Conservation (phyloP, 2,329 filamentous ascomycete genomes). For the Cercospora nicotianae region DNA sequence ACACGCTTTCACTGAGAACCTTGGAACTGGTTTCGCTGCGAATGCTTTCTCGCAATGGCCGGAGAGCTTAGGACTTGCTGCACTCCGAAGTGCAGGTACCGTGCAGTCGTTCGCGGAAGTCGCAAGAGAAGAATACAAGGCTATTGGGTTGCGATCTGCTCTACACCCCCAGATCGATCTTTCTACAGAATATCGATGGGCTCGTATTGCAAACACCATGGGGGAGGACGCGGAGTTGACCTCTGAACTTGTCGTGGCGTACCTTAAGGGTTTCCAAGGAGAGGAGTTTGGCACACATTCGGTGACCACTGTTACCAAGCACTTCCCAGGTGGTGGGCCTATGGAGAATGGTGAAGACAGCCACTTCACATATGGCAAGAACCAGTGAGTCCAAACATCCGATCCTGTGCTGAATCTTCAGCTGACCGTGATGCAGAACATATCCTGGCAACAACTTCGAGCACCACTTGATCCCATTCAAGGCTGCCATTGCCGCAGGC, state of each 20-base stretch:
- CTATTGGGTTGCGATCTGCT: slow-evolving; percentile 47
- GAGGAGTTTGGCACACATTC: slow-evolving; percentile 46
- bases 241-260: slow-evolving; percentile 38
- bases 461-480: slow-evolving; percentile 54
- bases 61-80: slow-evolving; percentile 53
- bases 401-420: neutral
- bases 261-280: slow-evolving; percentile 53
- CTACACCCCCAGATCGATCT: slow-evolving; percentile 56
- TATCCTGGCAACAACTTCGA: slow-evolving; percentile 55
- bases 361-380: slow-evolving; percentile 56
- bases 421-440: slow-evolving; percentile 27
- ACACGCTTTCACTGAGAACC: slow-evolving; percentile 48
- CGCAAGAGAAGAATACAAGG: slow-evolving; percentile 50
- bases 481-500: slow-evolving; percentile 52
- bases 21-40: slow-evolving; percentile 47
- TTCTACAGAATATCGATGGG: slow-evolving; percentile 55
- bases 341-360: slow-evolving; percentile 54
- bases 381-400: slow-evolving; percentile 33
- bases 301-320: slow-evolving; percentile 54
- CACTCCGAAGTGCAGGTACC: slow-evolving; percentile 47
- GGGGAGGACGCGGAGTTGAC: slow-evolving; percentile 51
- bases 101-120: slow-evolving; percentile 52
- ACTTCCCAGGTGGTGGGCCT: slow-evolving; percentile 55
- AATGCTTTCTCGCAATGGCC: slow-evolving; percentile 55
- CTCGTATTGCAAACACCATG: slow-evolving; percentile 48